phyloP scores from a whole-genome alignment of 106 monocot genomes.

The Platanthera guangdongensis region DNA sequence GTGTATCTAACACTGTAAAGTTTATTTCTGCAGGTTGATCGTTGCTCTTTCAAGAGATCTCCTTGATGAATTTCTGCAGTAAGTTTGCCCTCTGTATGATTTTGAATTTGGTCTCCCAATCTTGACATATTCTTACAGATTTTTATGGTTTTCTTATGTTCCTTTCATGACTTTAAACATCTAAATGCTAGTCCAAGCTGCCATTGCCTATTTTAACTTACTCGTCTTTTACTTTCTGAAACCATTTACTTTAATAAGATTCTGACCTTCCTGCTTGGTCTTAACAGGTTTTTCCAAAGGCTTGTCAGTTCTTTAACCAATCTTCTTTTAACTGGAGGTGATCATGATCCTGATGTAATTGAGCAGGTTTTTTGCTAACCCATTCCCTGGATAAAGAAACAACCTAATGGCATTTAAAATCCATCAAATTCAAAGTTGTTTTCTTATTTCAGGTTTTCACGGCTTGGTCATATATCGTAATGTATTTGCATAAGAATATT shows the following conservation, averaged over 20 bases:
- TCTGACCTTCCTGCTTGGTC: not conserved
- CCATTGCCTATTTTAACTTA: not conserved
- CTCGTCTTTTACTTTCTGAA: not conserved
- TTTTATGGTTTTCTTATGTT: too few relatives aligned
- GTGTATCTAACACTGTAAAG: too few relatives aligned
- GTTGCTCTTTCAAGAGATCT: too few relatives aligned
- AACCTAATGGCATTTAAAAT: not conserved
- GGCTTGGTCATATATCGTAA: slow-evolving; percentile 68
- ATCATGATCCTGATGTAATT: slow-evolving; percentile 67
- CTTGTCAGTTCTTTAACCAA: slow-evolving; percentile 29
- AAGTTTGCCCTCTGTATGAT: too few relatives aligned
- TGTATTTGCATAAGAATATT: slow-evolving; percentile 86
- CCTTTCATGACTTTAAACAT: too few relatives aligned
- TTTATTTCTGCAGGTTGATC: too few relatives aligned
- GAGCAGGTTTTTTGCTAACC: slow-evolving; percentile 49
- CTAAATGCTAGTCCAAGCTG: not conserved
- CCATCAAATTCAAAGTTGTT: not conserved
- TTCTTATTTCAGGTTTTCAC: slow-evolving; percentile 76
- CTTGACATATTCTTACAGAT: too few relatives aligned
- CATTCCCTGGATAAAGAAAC: not conserved
- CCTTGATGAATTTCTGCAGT: too few relatives aligned
- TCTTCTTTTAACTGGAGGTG: slow-evolving; percentile 60
- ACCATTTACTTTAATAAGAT: not conserved
- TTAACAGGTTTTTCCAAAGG: slow-evolving; percentile 43
- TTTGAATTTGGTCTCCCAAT: too few relatives aligned